phyloP scores from a whole-genome alignment of 2,329 filamentous ascomycete genomes.

The Colletotrichum shisoi region DNA sequence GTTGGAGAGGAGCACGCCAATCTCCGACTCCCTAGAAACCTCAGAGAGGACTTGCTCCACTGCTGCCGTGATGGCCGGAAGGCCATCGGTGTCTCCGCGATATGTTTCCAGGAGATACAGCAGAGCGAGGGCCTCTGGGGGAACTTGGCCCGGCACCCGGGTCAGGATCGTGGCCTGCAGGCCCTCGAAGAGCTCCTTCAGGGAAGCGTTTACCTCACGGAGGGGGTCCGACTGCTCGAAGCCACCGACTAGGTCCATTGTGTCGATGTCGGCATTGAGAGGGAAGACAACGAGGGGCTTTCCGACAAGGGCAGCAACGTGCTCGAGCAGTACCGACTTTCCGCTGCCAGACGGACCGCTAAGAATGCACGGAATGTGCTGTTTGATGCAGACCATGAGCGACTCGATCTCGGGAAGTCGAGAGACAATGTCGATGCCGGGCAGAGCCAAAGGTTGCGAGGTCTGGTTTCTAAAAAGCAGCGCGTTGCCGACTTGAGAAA shows the following conservation, averaged over 20 bases:
- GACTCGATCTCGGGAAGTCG: conserved; percentile 82
- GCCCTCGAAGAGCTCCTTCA: conserved; percentile 60
- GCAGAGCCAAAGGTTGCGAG: conserved; percentile 61
- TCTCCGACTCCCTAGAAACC: conserved; percentile 55
- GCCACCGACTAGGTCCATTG: conserved; percentile 95
- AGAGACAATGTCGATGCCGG: conserved; percentile 58
- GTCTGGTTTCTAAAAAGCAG: conserved; percentile 68
- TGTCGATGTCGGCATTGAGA: conserved; percentile 93
- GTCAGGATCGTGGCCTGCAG: conserved; percentile 61
- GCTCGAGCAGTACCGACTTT: conserved; percentile 81
- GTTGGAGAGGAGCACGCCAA: conserved; percentile 58
- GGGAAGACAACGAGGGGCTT: conserved; percentile 81
- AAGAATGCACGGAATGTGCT: conserved; percentile 87
- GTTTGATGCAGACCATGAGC: conserved; percentile 83
- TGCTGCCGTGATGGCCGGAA: conserved; percentile 50
- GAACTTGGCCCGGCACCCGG: conserved; percentile 57
- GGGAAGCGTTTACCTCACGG: conserved; percentile 69
- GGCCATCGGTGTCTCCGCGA: conserved; percentile 50
- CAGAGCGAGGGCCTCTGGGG: conserved; percentile 58
- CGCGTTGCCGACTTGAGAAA: conserved; percentile 83
- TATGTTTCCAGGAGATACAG: conserved; percentile 59
- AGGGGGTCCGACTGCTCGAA: conserved; percentile 93
- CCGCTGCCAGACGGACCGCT: conserved; percentile 86
- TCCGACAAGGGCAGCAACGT: conserved; percentile 81
- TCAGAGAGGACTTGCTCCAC: conserved; percentile 53